phyloP scores from a whole-genome alignment of 176 grass and related monocot species.

The Rhipidocladum racemiflorum region DNA sequence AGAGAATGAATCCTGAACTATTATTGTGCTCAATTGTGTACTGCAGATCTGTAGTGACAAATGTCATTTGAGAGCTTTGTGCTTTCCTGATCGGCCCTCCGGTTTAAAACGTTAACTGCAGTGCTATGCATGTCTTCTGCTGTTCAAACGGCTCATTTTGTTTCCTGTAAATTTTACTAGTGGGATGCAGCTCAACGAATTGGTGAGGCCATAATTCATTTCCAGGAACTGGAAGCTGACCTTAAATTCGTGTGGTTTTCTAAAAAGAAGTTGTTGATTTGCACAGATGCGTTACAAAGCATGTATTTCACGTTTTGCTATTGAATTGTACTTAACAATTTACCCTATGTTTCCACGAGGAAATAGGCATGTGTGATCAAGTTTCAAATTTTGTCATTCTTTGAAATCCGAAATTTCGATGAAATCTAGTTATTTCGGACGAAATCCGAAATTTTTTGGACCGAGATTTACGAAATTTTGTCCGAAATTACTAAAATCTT shows the following conservation, averaged over 20 bases:
- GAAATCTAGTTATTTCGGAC: no score
- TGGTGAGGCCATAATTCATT: background rate
- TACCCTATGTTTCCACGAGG: background rate
- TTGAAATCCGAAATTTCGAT: no score
- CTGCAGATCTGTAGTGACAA: background rate
- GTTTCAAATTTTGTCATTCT: no score
- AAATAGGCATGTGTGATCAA: background rate
- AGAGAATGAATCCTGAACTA: background rate
- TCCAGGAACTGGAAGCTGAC: background rate
- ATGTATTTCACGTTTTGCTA: background rate
- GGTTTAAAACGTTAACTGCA: background rate
- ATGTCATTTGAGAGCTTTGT: constrained; percentile 13
- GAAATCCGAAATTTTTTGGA: no score
- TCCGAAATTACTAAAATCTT: no score
- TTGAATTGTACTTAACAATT: background rate
- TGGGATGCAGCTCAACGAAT: constrained; percentile 14
- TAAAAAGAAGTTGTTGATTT: background rate
- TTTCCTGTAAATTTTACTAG: background rate
- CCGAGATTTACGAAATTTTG: no score
- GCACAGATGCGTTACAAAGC: background rate
- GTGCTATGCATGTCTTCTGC: background rate
- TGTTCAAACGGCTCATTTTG: background rate
- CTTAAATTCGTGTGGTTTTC: background rate
- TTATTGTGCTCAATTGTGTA: background rate
- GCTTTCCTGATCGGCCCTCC: background rate